A percentile compares a stretch with the other conserved stretches of the same genome.
Conservation (phyloP, 2,329 filamentous ascomycete genomes). For the Colletotrichum theobromicola region DNA sequence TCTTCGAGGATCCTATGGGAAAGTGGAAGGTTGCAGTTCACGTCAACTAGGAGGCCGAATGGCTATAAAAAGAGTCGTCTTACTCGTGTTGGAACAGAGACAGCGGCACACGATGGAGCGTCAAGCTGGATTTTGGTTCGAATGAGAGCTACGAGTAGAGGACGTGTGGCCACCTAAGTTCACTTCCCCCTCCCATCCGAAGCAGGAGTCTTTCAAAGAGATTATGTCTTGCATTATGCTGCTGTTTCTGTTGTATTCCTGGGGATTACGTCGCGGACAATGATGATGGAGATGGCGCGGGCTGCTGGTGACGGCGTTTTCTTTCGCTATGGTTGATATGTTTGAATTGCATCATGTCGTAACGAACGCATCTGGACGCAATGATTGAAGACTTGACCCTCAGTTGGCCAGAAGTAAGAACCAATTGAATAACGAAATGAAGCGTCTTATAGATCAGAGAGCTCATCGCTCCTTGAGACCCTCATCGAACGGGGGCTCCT, state of each 20-base stretch:
- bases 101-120: neutral
- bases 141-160: neutral
- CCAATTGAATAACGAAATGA: accelerated
- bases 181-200: neutral
- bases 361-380: neutral
- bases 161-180: neutral
- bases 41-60: too few relatives aligned
- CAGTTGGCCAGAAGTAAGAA: neutral
- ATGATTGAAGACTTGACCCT: too few relatives aligned
- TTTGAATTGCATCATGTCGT: neutral
- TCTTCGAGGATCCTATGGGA: accelerated
- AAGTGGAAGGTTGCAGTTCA: accelerated
- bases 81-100: neutral
- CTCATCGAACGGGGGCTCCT: neutral
- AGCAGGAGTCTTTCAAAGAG: neutral
- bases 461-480: neutral
- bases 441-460: neutral
- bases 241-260: neutral
- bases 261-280: neutral
- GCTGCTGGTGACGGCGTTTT: neutral
- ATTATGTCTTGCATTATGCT: neutral
- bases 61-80: neutral
- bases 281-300: neutral
- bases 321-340: accelerated
- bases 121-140: too few relatives aligned